A percentile compares a stretch with the other conserved stretches of the same genome.
phyloP scores from a whole-genome alignment of 495 filamentous ascomycete genomes.

The Daldinia loculata region DNA sequence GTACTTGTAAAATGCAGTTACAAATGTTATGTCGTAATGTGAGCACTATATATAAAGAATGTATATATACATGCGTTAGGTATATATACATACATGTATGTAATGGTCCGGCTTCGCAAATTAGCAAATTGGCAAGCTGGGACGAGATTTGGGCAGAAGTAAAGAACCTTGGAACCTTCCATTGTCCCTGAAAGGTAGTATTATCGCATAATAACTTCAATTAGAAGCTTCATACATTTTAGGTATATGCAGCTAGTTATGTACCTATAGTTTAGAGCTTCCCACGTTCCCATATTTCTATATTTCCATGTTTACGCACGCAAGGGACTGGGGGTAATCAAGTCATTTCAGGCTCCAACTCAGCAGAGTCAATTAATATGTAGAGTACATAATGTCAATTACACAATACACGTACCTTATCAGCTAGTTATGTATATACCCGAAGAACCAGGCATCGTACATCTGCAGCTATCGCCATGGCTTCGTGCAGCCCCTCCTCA shows the following conservation, averaged over 20 bases:
- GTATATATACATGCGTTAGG: not conserved
- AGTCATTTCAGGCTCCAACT: not conserved
- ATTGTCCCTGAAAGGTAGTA: not conserved
- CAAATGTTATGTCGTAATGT: not conserved
- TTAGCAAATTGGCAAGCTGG: not conserved
- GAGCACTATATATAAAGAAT: not conserved
- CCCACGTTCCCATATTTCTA: not conserved
- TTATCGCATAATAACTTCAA: not conserved
- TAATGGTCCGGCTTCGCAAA: conserved; percentile 14
- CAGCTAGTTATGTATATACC: not conserved
- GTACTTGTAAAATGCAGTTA: not conserved
- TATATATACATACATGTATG: conserved; percentile 3
- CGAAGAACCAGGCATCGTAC: not conserved
- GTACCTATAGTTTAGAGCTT: not conserved
- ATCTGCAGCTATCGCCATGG: not conserved
- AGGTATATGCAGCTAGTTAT: not conserved
- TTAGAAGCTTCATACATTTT: not conserved
- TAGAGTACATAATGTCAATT: not conserved
- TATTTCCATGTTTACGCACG: not conserved
- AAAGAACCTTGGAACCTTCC: not conserved
- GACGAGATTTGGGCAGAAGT: not conserved
- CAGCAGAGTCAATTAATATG: not conserved
- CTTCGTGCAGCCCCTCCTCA: not conserved
- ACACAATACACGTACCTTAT: not conserved
- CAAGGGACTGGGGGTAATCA: not conserved